Base-by-base conservation (phyloP, 805 yeast genomes). In the Wickerhamomyces queroliae region DNA sequence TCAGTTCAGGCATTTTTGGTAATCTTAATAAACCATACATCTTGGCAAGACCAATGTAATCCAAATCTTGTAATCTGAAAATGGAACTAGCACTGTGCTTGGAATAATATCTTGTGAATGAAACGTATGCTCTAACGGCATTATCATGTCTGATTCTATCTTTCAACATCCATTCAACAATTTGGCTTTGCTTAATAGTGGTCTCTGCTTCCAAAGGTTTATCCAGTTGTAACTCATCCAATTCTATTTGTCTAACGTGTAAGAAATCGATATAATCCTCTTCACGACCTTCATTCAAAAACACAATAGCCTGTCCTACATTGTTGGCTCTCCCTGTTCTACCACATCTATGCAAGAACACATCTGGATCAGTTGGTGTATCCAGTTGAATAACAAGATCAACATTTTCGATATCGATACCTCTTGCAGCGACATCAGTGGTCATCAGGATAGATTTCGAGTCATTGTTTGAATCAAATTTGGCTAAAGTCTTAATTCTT, bases 341-440 rank as follows among this genome's bases (percentile, higher is more conserved):
- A 18, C 99, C 99, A 62, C 91, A 85, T 56, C 99, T 74, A 59
- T 93, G 99, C 32, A 91, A 71, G 55, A 91, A 93, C 56, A 88
- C 77, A 54, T 84, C 95, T 0, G 97, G 87, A 49, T 90, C 96
- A 0, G 88, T 79, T 1, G 99, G 99, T 2, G 98, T 95, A 47
- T 93, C 98, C 19, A 91, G 50, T 57, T 93, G 99, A n/a, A 93
- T 65, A 3, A 91, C 98, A 20, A 90, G 63, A 54, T 93, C 98
- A 9, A 93, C 97, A 39, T 90, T 93, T 1, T 96, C 95, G 22
- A 93, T 82, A 65, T 93, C 99, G 18, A 93, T 76, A 32, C 99
- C 99, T 56, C 99, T 73, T 0, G 98, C 96, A 1, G 99, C 97
- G n/a, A 93, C 96, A 68, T 93, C 99, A 0, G 99, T 93, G 2